phyloP scores from a whole-genome alignment of 306 rosid genomes.

The Gleditsia sinensis region DNA sequence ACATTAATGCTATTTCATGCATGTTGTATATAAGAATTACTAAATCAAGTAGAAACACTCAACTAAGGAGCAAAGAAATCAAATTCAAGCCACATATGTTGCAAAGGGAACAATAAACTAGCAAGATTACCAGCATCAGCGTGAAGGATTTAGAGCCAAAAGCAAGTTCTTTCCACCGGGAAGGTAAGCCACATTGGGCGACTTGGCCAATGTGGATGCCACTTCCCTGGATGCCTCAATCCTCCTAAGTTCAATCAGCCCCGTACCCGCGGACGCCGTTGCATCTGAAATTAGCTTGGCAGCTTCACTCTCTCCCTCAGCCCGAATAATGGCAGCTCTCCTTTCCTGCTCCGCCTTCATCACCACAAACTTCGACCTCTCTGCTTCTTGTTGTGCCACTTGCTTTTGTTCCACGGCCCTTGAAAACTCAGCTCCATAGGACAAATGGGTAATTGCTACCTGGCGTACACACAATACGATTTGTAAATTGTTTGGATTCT shows the following conservation, averaged over 20 bases:
- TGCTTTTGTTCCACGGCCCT: constrained; percentile 94
- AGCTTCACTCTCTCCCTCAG: constrained; percentile 91
- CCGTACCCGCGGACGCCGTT: constrained; percentile 64
- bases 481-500: not conserved
- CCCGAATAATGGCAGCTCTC: constrained; percentile 84
- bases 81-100: not conserved
- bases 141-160: constrained; percentile 65
- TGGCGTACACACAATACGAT: not conserved
- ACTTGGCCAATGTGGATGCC: constrained; percentile 70
- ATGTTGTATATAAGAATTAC: not conserved
- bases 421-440: constrained; percentile 75
- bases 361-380: constrained; percentile 87
- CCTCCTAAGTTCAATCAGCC: constrained; percentile 79
- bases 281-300: constrained; percentile 92
- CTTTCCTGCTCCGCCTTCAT: constrained; percentile 96
- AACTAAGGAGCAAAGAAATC: not conserved
- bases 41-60: not conserved
- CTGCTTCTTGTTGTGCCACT: constrained; percentile 98
- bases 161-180: constrained; percentile 65
- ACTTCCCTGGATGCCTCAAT: constrained; percentile 93
- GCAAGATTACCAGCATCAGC: constrained; percentile 57
- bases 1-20: not conserved
- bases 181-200: constrained; percentile 84
- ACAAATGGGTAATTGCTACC: constrained; percentile 80
- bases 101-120: constrained; percentile 11